These are phyloP conservation scores for Beauveria rudraprayagi DNA, from an alignment of 2,329 filamentous ascomycete species.

Conservation along the genomic window DNA sequence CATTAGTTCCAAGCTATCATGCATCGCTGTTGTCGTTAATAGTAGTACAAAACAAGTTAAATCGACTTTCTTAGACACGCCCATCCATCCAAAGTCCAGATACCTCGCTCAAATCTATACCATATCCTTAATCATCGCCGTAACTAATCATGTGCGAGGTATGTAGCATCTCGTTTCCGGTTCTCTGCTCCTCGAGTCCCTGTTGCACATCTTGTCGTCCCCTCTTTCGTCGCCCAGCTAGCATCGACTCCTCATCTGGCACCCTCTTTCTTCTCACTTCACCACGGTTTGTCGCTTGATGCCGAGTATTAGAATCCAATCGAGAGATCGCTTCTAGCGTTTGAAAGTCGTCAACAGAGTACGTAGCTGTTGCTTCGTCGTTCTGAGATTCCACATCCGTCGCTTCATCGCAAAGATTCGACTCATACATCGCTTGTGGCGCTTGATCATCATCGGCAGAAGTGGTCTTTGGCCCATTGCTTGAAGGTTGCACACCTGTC, in stretches of 20 bases:
- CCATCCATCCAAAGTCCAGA: no score
- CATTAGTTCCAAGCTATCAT: no score
- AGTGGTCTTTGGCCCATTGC: not conserved
- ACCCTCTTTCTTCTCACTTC: not conserved
- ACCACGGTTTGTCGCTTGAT: not conserved
- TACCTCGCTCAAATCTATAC: not conserved
- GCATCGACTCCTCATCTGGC: constrained; percentile 1
- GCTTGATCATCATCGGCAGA: no score
- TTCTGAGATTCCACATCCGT: no score
- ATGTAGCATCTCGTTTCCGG: not conserved
- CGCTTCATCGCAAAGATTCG: no score
- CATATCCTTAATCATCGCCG: not conserved
- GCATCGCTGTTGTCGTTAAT: no score
- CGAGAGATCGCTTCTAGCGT: not conserved
- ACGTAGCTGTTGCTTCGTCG: no score
- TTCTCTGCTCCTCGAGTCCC: not conserved
- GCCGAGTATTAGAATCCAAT: not conserved
- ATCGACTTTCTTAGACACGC: no score
- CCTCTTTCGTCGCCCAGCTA: not conserved
- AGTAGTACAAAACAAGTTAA: no score
- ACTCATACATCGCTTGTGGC: no score
- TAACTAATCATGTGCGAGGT: not conserved
- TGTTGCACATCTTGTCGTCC: not conserved
- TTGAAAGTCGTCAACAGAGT: not conserved
- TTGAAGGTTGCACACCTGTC: not conserved